Percentiles rank a stretch among this genome's conserved stretches.
Conservation (phyloP, 2,329 filamentous ascomycete genomes). For the Colletotrichum magnum region DNA sequence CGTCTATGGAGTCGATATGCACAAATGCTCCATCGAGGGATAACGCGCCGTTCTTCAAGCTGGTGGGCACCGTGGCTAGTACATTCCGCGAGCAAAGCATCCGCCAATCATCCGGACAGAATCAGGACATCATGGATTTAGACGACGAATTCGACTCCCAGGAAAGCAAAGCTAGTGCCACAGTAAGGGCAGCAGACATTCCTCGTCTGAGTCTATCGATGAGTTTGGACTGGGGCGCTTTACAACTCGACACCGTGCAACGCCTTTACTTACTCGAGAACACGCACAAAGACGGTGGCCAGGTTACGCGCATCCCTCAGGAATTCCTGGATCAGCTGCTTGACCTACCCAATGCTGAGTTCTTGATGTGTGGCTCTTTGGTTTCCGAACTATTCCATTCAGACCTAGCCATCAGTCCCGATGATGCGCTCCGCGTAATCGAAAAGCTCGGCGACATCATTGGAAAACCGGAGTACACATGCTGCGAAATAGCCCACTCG, state of each 20-base stretch:
- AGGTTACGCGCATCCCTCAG: conserved; percentile 65
- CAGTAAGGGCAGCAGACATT: conserved; percentile 55
- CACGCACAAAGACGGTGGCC: conserved; percentile 58
- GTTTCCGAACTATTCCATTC: conserved; percentile 67
- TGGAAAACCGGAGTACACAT: conserved; percentile 72
- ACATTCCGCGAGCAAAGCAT: conserved; percentile 49
- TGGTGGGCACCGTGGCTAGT: conserved; percentile 58
- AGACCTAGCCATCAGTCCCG: conserved; percentile 64
- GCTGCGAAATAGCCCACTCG: conserved; percentile 80
- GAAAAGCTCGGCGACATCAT: conserved; percentile 67
- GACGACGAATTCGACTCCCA: conserved; percentile 77
- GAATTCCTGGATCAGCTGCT: conserved; percentile 66
- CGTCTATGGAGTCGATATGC: conserved; percentile 55
- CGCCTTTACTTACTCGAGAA: conserved; percentile 61
- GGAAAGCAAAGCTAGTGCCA: conserved; percentile 60
- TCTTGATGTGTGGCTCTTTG: conserved; percentile 66
- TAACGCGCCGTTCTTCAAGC: conserved; percentile 56
- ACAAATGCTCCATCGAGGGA: conserved; percentile 56
- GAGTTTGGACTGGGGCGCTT: conserved; percentile 58
- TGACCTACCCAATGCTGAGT: conserved; percentile 64
- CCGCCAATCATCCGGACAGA: conserved; percentile 52
- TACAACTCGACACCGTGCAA: conserved; percentile 62
- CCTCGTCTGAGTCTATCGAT: conserved; percentile 63
- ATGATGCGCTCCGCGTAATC: conserved; percentile 63
- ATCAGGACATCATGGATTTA: conserved; percentile 74